These are phyloP conservation scores for Euphorbia lathyris DNA, from an alignment of 345 rosid species.

Conservation along the genomic window DNA sequence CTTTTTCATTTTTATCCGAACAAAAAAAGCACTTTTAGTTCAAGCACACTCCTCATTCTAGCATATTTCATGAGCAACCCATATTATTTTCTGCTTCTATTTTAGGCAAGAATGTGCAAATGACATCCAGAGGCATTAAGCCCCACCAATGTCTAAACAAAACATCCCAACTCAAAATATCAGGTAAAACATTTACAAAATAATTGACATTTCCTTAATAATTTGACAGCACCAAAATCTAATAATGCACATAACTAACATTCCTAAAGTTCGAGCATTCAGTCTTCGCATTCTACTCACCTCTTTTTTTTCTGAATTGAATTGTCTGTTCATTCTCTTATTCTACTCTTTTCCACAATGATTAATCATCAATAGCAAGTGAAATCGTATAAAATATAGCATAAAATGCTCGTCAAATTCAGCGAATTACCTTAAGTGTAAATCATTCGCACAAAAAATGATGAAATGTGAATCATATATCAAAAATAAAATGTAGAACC, in stretches of 20 bases:
- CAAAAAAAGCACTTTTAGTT: no score
- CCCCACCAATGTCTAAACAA: no score
- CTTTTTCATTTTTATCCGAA: no score
- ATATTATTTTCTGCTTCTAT: not conserved
- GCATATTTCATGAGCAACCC: not conserved
- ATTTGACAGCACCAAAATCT: not conserved
- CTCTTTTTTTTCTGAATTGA: conserved; percentile 9
- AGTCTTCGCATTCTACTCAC: conserved; percentile 9
- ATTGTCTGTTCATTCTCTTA: not conserved
- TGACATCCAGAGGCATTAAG: not conserved
- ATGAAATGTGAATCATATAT: no score
- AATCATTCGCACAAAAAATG: no score
- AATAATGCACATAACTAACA: not conserved
- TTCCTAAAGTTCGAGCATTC: not conserved
- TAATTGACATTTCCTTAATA: not conserved
- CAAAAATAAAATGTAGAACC: no score
- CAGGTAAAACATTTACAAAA: not conserved
- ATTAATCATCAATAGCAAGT: no score
- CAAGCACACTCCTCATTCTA: not conserved
- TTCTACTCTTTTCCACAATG: no score
- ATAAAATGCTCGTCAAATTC: no score
- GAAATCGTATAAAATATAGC: no score
- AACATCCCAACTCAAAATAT: not conserved
- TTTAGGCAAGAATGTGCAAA: not conserved
- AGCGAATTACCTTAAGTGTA: no score